Percentiles rank a stretch among this genome's conserved stretches.
Evolutionary conservation across 2,329 filamentous ascomycete genomes (phyloP).

Genomic region (Arthrobotrys megalospora): DNA sequence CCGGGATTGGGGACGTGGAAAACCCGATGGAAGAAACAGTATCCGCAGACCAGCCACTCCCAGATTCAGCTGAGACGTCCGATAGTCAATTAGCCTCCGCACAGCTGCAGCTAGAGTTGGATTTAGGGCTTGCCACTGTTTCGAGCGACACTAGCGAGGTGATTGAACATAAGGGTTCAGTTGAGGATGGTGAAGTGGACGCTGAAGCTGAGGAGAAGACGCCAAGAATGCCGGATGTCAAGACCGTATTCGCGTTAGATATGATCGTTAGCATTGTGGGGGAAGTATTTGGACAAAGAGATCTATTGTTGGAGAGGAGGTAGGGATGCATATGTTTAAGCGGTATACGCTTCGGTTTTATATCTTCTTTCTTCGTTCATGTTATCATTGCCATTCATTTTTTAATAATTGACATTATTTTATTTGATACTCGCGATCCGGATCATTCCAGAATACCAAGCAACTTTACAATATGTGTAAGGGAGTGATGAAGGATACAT

Average conservation of each 20-base stretch:
- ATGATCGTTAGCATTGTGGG: constrained; percentile 64
- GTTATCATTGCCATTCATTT: background rate
- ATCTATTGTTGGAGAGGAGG: constrained; percentile 62
- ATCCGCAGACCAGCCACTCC: constrained; percentile 3
- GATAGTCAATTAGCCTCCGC: constrained; percentile 28
- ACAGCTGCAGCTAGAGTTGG: constrained; percentile 31
- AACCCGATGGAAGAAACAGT: constrained; percentile 18
- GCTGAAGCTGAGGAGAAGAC: background rate
- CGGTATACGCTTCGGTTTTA: background rate
- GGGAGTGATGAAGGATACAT: constrained; percentile 3
- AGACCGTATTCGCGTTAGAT: constrained; percentile 63
- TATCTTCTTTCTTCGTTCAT: background rate
- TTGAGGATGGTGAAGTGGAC: constrained; percentile 1
- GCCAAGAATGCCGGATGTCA: constrained; percentile 54
- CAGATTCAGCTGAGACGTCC: background rate
- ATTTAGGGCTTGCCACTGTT: background rate
- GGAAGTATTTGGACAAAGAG: constrained; percentile 64
- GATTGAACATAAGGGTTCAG: background rate
- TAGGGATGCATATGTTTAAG: constrained; percentile 5
- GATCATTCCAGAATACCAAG: background rate
- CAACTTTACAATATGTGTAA: constrained; percentile 1
- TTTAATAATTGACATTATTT: constrained; percentile 6
- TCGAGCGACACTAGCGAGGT: background rate
- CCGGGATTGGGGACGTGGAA: constrained; percentile 9
- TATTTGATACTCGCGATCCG: constrained; percentile 8